Evolutionary conservation across 2,329 filamentous ascomycete genomes (phyloP).

Genomic region (Pestalotiopsis sp.): DNA sequence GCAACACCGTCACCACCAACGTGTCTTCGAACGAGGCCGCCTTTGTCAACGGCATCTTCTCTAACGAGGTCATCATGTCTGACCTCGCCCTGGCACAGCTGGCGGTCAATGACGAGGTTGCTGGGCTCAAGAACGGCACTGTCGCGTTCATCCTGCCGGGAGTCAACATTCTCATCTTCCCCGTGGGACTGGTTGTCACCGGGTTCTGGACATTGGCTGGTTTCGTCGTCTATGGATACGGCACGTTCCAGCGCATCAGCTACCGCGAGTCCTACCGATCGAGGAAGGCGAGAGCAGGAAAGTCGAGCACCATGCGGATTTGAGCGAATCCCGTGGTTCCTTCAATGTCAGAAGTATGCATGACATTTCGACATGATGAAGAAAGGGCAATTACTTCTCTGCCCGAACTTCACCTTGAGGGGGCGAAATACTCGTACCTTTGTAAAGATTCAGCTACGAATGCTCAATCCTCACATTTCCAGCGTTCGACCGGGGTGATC

Average conservation of each 20-base stretch:
- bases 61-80: constrained; percentile 54
- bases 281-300: constrained; percentile 43
- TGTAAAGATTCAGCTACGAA: neutral
- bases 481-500: neutral
- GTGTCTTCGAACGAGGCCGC: constrained; percentile 70
- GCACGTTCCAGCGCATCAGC: constrained; percentile 65
- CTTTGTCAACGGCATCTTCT: constrained; percentile 72
- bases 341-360: neutral
- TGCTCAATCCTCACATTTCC: neutral
- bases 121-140: constrained; percentile 47
- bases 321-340: neutral
- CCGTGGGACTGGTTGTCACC: constrained; percentile 68
- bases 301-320: constrained; percentile 19
- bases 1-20: constrained; percentile 57
- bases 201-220: constrained; percentile 61
- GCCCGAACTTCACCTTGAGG: neutral
- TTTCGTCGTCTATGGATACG: constrained; percentile 57
- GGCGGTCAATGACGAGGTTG: constrained; percentile 48
- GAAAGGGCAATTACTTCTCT: neutral
- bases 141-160: constrained; percentile 71
- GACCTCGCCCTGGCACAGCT: constrained; percentile 47
- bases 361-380: neutral
- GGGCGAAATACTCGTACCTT: neutral
- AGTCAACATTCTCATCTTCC: constrained; percentile 66
- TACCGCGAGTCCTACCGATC: constrained; percentile 65